Conservation (phyloP, 345 rosid genomes). For the Anastatica hierochuntica region DNA sequence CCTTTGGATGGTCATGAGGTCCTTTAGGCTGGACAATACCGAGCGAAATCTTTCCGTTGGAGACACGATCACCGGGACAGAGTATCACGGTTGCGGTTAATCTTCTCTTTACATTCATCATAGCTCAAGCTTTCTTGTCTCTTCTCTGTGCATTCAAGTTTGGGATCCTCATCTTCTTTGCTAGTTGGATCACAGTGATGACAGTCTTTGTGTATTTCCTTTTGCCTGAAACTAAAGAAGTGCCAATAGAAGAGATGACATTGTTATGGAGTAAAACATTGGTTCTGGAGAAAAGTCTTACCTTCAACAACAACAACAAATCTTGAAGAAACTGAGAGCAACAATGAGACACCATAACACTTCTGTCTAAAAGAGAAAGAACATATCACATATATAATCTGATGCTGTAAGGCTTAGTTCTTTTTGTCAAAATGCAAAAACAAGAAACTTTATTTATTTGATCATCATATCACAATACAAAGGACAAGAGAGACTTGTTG, state of each 20-base stretch:
- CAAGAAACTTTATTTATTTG: background rate
- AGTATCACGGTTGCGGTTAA: conserved; percentile 89
- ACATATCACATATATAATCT: too few species aligned
- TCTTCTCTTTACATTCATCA: conserved; percentile 17
- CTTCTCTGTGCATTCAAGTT: conserved; percentile 71
- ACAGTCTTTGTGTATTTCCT: conserved; percentile 58
- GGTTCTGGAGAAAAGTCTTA: conserved; percentile 79
- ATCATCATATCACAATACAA: background rate
- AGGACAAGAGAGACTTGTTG: background rate
- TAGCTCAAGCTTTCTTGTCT: conserved; percentile 36
- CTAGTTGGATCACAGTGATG: conserved; percentile 67
- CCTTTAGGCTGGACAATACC: conserved; percentile 94
- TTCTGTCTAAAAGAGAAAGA: background rate
- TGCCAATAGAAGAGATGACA: conserved; percentile 87
- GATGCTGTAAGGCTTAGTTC: too few species aligned
- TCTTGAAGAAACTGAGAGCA: conserved; percentile 22
- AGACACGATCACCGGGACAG: conserved; percentile 85
- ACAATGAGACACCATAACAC: background rate
- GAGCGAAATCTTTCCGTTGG: conserved; percentile 83
- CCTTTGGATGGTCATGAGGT: conserved; percentile 99
- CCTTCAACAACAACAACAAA: too few species aligned
- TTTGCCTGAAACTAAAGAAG: conserved; percentile 83
- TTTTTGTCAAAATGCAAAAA: background rate
- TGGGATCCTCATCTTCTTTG: conserved; percentile 86
- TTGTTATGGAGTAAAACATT: conserved; percentile 74